Percentiles rank a stretch among this genome's conserved stretches.
Conservation (phyloP, 805 yeast species). For the Saturnispora serradocipensis region DNA sequence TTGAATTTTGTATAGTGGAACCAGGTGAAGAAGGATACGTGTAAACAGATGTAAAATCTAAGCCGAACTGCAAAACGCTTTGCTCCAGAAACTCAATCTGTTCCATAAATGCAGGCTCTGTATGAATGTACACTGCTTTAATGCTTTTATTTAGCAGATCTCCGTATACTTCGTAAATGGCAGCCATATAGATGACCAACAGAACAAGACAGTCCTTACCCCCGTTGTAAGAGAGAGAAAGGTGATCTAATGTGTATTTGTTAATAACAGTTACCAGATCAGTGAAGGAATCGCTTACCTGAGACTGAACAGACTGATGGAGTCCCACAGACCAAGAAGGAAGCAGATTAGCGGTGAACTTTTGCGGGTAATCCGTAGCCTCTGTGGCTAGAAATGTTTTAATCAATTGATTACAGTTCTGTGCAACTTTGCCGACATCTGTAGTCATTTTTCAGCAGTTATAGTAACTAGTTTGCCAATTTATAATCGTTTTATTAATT, state of each 20-base stretch:
- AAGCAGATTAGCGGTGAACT: neutral
- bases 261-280: conserved; percentile 17
- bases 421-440: neutral
- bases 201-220: conserved; percentile 95
- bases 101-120: conserved; percentile 63
- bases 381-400: neutral
- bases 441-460: neutral
- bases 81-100: conserved; percentile 54
- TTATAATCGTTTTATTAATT: neutral
- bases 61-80: conserved; percentile 45
- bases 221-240: conserved; percentile 86
- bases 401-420: neutral
- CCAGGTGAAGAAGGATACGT: conserved; percentile 1
- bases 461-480: neutral
- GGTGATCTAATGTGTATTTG: conserved; percentile 31
- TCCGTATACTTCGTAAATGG: conserved; percentile 22
- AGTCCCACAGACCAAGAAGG: conserved; percentile 7
- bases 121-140: conserved; percentile 63
- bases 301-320: conserved; percentile 18
- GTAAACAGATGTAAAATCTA: conserved; percentile 32
- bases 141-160: conserved; percentile 8
- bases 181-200: conserved; percentile 65
- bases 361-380: neutral
- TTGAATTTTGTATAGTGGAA: neutral
- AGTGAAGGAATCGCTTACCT: conserved; percentile 17